Conservation (phyloP, 2,329 filamentous ascomycete species). For the Cryphonectria carpinicola region DNA sequence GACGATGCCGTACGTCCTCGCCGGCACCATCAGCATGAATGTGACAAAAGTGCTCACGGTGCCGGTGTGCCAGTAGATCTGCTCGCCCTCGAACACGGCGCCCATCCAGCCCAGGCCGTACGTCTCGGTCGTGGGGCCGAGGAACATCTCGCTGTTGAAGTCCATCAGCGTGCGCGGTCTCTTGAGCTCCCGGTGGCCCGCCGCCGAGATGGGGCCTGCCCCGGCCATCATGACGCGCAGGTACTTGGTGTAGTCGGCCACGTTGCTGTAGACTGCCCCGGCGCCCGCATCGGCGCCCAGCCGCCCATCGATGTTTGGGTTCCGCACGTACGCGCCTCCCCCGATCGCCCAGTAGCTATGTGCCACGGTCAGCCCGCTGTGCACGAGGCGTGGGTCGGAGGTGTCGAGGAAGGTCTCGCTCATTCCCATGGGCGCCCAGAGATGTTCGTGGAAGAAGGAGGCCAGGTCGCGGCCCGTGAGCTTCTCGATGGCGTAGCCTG, state of each 20-base stretch:
- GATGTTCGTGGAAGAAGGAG: constrained; percentile 43
- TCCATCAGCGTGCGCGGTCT: constrained; percentile 22
- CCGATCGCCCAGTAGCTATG: constrained; percentile 47
- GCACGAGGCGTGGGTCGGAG: constrained; percentile 36
- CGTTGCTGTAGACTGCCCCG: constrained; percentile 46
- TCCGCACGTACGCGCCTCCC: constrained; percentile 32
- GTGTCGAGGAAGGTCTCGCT: constrained; percentile 43
- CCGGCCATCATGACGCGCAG: constrained; percentile 40
- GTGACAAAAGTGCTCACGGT: constrained; percentile 23
- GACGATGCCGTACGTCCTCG: constrained; percentile 27
- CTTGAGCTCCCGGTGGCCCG: constrained; percentile 35
- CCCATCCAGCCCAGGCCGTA: constrained; percentile 29
- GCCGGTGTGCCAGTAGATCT: constrained; percentile 28
- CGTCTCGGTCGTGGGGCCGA: constrained; percentile 9
- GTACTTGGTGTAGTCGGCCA: constrained; percentile 44
- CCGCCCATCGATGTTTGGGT: constrained; percentile 35
- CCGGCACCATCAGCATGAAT: constrained; percentile 30
- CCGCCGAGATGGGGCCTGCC: constrained; percentile 34
- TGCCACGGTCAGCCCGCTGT: background rate
- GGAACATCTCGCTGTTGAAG: constrained; percentile 16
- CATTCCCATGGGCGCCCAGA: constrained; percentile 55
- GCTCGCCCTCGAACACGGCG: constrained; percentile 29
- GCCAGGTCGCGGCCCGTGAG: constrained; percentile 44
- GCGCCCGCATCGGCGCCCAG: constrained; percentile 44
- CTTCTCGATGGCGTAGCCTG: constrained; percentile 51